Evolutionary conservation across 2,329 filamentous ascomycete genomes (phyloP), one percentile per base, ranked within the genome.

Genomic region (Clonostachys sp.): DNA sequence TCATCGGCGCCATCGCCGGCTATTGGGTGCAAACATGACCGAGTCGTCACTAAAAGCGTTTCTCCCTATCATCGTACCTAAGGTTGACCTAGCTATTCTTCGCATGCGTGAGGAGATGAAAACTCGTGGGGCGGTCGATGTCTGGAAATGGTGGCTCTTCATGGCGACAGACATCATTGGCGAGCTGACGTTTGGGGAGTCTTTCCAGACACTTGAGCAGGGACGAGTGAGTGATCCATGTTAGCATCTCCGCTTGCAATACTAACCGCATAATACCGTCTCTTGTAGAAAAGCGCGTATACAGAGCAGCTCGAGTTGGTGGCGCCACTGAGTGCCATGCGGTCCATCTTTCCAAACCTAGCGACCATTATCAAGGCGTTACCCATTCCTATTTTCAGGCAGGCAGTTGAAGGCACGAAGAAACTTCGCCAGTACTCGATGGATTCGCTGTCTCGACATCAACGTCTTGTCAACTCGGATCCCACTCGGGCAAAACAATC

Each of bases 151-250:
- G 77, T 76, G 67, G 62, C 57, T 71, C 6, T 78, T 77, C 45
- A 71, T 80, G 66, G 61, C 76, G 0, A 78, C 76, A 0, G 79
- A 83, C 53, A 60, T 78, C 1, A 76, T 81, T 44, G 75, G 70
- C 0, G 68, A 80, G 45, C 57, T 83, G 6, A 71, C 63, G 2
- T 82, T 83, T 56, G 78, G 78, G 0, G 70, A 80, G n/a, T 75
- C 75, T 1, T 81, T 81, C 48, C 58, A 61, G 1, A 73, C 74
- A 62, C 57, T 83, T 5, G 75, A 81, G 47, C 56, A 58, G 5
- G 75, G 74, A 14, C 58, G 73, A 61, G 75, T 78, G 54, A 50
- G 61, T 33, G 17, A 44, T 24, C 16, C 9, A 45, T 24, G 6
- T 8, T 24, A 24, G 7, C 42, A 10, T 24, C 24, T 24, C 41